These are phyloP conservation scores for Metroxylon sagu DNA, from an alignment of 176 grass and related monocot genomes.

Conservation along the genomic window DNA sequence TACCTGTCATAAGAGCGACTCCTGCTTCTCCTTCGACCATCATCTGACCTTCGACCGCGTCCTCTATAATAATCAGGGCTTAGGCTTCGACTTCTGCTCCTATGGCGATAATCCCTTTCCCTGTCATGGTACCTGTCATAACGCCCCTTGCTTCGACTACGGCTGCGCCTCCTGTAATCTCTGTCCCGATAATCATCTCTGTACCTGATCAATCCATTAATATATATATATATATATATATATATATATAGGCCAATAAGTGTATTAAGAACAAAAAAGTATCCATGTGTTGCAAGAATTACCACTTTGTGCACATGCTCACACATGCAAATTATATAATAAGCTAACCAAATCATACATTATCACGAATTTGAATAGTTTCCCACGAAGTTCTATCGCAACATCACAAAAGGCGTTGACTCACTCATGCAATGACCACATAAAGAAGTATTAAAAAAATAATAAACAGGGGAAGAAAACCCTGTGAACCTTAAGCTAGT, in stretches of 20 bases:
- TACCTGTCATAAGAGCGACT: slow-evolving; percentile 10
- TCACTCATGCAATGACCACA: too few relatives aligned
- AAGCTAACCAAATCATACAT: too few relatives aligned
- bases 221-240: not conserved
- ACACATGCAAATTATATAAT: too few relatives aligned
- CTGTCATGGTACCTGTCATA: slow-evolving; percentile 3
- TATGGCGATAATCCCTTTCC: not conserved
- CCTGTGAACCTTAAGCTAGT: too few relatives aligned
- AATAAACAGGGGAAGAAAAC: too few relatives aligned
- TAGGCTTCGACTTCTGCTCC: not conserved
- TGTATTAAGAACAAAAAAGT: not conserved
- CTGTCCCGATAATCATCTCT: slow-evolving; percentile 8
- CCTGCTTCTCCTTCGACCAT: slow-evolving; percentile 1
- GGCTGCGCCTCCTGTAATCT: slow-evolving; percentile 10
- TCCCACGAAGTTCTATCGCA: too few relatives aligned
- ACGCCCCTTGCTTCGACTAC: slow-evolving; percentile 9
- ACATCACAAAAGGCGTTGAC: too few relatives aligned
- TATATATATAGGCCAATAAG: not conserved
- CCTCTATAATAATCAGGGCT: slow-evolving; percentile 37
- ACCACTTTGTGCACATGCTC: too few relatives aligned
- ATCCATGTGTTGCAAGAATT: not conserved
- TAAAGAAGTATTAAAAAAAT: too few relatives aligned
- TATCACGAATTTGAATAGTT: too few relatives aligned
- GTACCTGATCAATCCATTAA: slow-evolving; percentile 1
- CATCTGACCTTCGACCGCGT: slow-evolving; percentile 38